A percentile compares a stretch with the other conserved stretches of the same genome.
Conservation (phyloP, 345 rosid genomes). For the Citrus cavaleriei region DNA sequence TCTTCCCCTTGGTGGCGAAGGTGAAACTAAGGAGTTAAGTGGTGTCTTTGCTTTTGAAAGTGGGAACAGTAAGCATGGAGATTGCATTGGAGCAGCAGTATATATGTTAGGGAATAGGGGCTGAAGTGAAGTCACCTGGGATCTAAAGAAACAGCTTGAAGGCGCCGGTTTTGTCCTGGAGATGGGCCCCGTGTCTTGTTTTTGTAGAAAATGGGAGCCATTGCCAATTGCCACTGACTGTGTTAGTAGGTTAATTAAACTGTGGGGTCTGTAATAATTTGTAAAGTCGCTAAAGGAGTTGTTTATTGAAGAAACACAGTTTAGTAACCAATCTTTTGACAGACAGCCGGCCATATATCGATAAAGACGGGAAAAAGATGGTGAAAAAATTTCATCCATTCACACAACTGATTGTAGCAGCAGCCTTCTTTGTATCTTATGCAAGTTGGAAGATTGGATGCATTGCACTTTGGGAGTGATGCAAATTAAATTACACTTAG, state of each 20-base stretch:
- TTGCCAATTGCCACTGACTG: neutral
- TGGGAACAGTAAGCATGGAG: neutral
- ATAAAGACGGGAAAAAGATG: too few relatives aligned
- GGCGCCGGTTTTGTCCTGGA: neutral
- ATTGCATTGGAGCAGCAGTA: neutral
- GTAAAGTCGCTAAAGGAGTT: neutral
- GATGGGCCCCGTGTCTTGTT: neutral
- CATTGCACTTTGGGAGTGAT: neutral
- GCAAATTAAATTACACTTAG: neutral
- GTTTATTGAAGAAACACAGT: neutral
- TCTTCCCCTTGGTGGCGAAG: neutral
- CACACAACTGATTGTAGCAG: neutral
- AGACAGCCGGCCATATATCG: neutral
- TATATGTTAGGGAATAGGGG: neutral
- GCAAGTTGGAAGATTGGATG: neutral
- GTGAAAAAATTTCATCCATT: too few relatives aligned
- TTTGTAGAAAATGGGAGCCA: neutral
- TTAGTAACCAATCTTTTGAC: neutral
- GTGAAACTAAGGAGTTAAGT: neutral
- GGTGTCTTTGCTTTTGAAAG: neutral
- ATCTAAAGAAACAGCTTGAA: neutral
- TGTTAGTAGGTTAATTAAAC: neutral
- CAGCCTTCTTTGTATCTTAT: too few relatives aligned
- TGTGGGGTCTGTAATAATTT: neutral
- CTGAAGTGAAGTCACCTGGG: slow-evolving; percentile 1